Base-by-base conservation (phyloP, 202 grass and related monocot species). In the Dendrocalamus latiflorus region DNA sequence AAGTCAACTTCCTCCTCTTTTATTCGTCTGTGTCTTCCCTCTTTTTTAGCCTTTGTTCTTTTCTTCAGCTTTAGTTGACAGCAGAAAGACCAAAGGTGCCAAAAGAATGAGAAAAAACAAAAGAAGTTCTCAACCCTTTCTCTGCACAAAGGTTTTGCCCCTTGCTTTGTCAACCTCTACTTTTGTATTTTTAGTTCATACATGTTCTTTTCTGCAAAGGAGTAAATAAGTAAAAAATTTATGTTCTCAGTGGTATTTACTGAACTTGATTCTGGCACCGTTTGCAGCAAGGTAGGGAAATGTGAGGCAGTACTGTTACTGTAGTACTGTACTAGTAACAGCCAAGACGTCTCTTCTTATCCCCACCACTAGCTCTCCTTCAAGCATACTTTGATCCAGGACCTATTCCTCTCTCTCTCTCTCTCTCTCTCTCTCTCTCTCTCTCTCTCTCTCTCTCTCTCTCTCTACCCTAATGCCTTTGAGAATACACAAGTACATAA, bases 11-110 rank as follows among this genome's bases (percentile, higher is more conserved):
- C 42, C 33, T 54, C 58, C 17, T 79, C 78, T 67, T 77, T 86
- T 78, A 60, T 45, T 68, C 68, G 43, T 83, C 68, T 65, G 69
- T 54, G 21, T 51, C 55, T 50, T 80, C 45, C 39, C 30, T 48
- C 77, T 72, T 78, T 58, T 77, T 43, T 30, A 18, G 28, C 68
- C 63, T 87, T 87, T 90, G 54, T 87, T 87, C 84, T 90, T 86
- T 87, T 76, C 55, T 44, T 33, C 75, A 76, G 45, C 84, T 87
- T 90, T 90, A 70, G 44, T 80, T 83, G 74, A 87, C 84, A 83
- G 59, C 67, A 42, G 88, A 86, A 83, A 89, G 83, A 77, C 64
- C 77, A 82, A 70, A 89, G 77, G 60, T 68, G 30, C 78, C 74
- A 78, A 82, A 75, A 67, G 74, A 82, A 66, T 25, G 77, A 47